Conservation (phyloP, 495 filamentous ascomycete genomes). For the Tuber brumale region DNA sequence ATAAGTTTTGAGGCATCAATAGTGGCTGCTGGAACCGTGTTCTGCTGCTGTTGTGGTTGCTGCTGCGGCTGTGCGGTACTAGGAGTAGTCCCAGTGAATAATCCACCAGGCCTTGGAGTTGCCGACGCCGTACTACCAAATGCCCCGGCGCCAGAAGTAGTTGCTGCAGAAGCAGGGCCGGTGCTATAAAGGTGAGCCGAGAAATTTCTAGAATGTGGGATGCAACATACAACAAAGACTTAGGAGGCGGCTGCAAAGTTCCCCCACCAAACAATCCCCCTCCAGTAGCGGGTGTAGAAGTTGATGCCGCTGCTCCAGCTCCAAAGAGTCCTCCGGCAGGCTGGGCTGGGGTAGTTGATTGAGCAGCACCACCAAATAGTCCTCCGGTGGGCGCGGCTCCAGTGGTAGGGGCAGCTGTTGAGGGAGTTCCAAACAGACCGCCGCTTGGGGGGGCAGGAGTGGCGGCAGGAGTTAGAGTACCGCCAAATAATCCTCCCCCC, state of each 20-base stretch:
- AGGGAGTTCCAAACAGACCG: conserved; percentile 29
- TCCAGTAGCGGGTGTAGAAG: conserved; percentile 15
- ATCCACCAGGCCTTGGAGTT: conserved; percentile 14
- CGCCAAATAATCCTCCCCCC: not conserved
- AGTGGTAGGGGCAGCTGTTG: conserved; percentile 5
- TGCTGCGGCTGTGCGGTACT: conserved; percentile 48
- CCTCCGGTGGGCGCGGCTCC: conserved; percentile 10
- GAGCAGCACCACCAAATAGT: conserved; percentile 20
- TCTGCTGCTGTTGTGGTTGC: conserved; percentile 47
- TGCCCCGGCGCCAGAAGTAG: conserved; percentile 37
- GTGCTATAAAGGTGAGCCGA: conserved; percentile 7
- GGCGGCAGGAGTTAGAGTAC: conserved; percentile 18
- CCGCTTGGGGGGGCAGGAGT: conserved; percentile 20
- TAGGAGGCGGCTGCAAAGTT: conserved; percentile 44
- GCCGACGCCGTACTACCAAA: conserved; percentile 30
- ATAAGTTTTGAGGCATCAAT: conserved; percentile 70
- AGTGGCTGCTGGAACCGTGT: conserved; percentile 61
- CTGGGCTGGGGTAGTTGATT: conserved; percentile 17
- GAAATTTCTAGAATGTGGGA: not conserved
- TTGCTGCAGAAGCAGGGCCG: conserved; percentile 30
- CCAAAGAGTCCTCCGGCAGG: conserved; percentile 33
- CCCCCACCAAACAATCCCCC: conserved; percentile 42
- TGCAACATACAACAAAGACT: conserved; percentile 51
- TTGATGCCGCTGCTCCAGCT: not conserved
- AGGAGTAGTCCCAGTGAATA: conserved; percentile 23